Conservation (phyloP, 345 rosid species). For the Combretum micranthum region DNA sequence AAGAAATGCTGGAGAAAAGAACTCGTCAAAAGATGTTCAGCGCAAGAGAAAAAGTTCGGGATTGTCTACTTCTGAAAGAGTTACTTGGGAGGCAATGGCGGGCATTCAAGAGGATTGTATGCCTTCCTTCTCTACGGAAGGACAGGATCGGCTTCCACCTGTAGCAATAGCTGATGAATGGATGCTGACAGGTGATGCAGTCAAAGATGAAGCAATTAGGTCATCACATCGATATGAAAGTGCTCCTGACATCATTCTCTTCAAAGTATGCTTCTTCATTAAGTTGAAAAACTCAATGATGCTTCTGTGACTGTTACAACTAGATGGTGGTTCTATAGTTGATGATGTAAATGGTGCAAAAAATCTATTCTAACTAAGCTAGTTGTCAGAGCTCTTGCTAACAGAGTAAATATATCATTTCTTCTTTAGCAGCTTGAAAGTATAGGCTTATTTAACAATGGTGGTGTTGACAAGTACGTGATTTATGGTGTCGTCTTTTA, state of each 20-base stretch:
- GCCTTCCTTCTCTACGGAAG: constrained; percentile 55
- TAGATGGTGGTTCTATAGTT: background rate
- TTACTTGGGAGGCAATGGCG: constrained; percentile 96
- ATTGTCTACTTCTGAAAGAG: constrained; percentile 69
- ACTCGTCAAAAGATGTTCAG: constrained; percentile 63
- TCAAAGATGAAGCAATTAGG: constrained; percentile 77
- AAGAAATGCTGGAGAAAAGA: constrained; percentile 71
- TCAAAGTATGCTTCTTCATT: constrained; percentile 51
- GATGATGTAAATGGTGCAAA: too few species aligned
- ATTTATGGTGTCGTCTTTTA: too few species aligned
- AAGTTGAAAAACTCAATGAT: constrained; percentile 2
- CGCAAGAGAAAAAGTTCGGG: constrained; percentile 90
- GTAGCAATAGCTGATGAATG: constrained; percentile 89
- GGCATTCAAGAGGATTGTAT: constrained; percentile 82
- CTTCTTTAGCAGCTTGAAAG: too few species aligned
- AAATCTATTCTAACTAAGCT: too few species aligned
- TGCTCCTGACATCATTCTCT: constrained; percentile 86
- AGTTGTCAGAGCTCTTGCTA: too few species aligned
- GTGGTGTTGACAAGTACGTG: too few species aligned
- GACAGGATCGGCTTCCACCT: constrained; percentile 85
- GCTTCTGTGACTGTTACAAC: background rate
- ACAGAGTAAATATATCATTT: too few species aligned
- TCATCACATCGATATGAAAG: constrained; percentile 84
- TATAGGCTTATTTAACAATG: too few species aligned
- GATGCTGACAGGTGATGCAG: constrained; percentile 78